phyloP scores from a whole-genome alignment of 495 filamentous ascomycete genomes.

The Chaetomium cochliodes region DNA sequence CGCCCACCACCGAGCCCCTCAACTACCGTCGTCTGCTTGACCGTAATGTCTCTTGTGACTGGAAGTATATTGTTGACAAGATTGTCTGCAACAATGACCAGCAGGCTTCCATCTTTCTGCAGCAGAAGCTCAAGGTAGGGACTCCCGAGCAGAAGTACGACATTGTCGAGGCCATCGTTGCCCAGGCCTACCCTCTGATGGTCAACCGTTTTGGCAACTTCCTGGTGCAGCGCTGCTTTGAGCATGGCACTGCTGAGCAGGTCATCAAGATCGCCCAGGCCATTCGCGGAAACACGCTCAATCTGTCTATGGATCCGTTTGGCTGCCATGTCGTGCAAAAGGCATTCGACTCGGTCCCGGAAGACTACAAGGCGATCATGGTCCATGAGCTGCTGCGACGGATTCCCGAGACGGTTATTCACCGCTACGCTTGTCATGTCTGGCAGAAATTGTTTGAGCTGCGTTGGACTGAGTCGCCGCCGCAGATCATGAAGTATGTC shows the following conservation, averaged over 20 bases:
- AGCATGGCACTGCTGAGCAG: conserved; percentile 94
- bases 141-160: conserved; percentile 95
- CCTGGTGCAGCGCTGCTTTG: conserved; percentile 95
- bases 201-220: conserved; percentile 98
- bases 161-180: conserved; percentile 94
- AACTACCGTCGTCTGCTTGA: conserved; percentile 96
- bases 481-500: conserved; percentile 97
- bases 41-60: conserved; percentile 95
- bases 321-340: conserved; percentile 98
- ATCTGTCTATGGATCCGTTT: conserved; percentile 95
- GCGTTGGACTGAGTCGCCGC: conserved; percentile 89
- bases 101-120: conserved; percentile 96
- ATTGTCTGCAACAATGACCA: conserved; percentile 99
- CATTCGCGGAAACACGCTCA: conserved; percentile 91
- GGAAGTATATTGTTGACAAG: conserved; percentile 99
- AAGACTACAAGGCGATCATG: conserved; percentile 98
- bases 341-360: conserved; percentile 93
- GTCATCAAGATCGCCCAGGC: conserved; percentile 91
- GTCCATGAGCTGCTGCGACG: conserved; percentile 92
- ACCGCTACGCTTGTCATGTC: conserved; percentile 97
- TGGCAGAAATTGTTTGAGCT: conserved; percentile 99
- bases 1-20: conserved; percentile 79
- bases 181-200: conserved; percentile 94
- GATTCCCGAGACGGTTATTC: conserved; percentile 96
- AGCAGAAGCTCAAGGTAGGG: conserved; percentile 97